Percentiles rank a stretch among this genome's conserved stretches.
These are phyloP conservation scores for Cynanchum wilfordii DNA, from an alignment of 257 asterid genomes.

Conservation along the genomic window DNA sequence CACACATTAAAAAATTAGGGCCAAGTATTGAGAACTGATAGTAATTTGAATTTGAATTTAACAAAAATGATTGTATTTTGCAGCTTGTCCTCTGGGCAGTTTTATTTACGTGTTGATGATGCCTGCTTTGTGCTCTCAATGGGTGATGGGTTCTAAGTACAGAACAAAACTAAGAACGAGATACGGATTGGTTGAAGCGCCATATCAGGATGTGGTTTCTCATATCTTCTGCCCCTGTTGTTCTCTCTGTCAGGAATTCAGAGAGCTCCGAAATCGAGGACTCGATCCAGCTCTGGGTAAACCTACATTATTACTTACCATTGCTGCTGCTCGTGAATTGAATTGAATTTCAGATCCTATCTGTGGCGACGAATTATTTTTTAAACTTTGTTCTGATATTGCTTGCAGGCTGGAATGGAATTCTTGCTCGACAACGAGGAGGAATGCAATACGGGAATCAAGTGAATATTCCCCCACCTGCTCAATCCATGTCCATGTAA, in stretches of 20 bases:
- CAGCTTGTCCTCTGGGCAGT: conserved; percentile 38
- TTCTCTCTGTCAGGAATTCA: conserved; percentile 49
- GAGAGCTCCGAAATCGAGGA: conserved; percentile 41
- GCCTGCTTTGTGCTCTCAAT: conserved; percentile 35
- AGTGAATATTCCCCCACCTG: conserved; percentile 28
- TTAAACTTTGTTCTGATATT: not conserved
- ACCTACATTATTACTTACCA: not conserved
- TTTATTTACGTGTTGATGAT: conserved; percentile 37
- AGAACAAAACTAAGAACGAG: conserved; percentile 36
- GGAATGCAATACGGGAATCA: conserved; percentile 19
- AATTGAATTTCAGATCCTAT: too few species aligned
- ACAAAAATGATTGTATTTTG: not conserved
- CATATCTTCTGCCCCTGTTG: conserved; percentile 42
- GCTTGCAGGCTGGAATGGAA: conserved; percentile 51
- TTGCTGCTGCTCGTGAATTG: not conserved
- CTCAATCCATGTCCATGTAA: conserved; percentile 38
- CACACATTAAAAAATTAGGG: not conserved
- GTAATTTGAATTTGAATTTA: not conserved
- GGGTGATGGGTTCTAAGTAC: conserved; percentile 41
- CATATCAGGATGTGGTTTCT: conserved; percentile 34
- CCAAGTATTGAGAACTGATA: not conserved
- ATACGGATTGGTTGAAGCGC: conserved; percentile 47
- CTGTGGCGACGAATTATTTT: not conserved
- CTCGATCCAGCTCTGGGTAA: conserved; percentile 32
- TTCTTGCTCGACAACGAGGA: conserved; percentile 34